phyloP scores from a whole-genome alignment of 768 basidiomycete species.

The Xerocomus brunneocitrinus region DNA sequence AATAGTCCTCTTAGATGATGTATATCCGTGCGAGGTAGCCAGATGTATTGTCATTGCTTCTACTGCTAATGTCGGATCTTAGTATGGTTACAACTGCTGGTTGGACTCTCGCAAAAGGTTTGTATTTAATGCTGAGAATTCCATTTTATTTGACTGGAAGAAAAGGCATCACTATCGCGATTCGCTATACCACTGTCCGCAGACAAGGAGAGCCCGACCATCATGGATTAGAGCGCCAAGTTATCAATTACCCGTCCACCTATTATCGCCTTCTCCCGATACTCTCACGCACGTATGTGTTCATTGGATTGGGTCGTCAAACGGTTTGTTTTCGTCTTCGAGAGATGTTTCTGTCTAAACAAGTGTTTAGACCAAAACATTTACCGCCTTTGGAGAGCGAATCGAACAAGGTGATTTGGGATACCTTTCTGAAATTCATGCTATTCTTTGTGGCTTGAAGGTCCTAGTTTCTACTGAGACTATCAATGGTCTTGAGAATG shows the following conservation, averaged over 20 bases:
- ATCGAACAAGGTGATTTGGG: constrained; percentile 55
- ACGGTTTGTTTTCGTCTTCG: constrained; percentile 38
- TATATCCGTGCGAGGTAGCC: constrained; percentile 61
- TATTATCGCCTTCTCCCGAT: constrained; percentile 71
- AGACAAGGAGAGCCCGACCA: constrained; percentile 55
- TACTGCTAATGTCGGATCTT: neutral
- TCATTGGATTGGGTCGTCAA: constrained; percentile 56
- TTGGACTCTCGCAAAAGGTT: constrained; percentile 65
- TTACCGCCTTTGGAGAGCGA: constrained; percentile 44
- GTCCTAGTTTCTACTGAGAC: constrained; percentile 49
- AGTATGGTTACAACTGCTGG: constrained; percentile 65
- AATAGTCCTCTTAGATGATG: constrained; percentile 48
- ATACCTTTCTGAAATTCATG: constrained; percentile 68
- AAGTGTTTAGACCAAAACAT: constrained; percentile 40
- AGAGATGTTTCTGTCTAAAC: neutral
- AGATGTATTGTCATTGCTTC: neutral
- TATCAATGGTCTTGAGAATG: constrained; percentile 57
- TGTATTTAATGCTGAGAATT: neutral
- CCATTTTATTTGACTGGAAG: constrained; percentile 22
- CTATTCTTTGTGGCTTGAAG: constrained; percentile 66
- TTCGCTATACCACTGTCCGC: constrained; percentile 69
- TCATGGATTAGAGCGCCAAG: constrained; percentile 58
- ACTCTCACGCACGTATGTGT: constrained; percentile 64
- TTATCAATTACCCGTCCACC: constrained; percentile 68
- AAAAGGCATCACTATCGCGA: constrained; percentile 51